These are phyloP conservation scores for Candida hispaniensis DNA, from an alignment of 805 yeast species.

Conservation along the genomic window DNA sequence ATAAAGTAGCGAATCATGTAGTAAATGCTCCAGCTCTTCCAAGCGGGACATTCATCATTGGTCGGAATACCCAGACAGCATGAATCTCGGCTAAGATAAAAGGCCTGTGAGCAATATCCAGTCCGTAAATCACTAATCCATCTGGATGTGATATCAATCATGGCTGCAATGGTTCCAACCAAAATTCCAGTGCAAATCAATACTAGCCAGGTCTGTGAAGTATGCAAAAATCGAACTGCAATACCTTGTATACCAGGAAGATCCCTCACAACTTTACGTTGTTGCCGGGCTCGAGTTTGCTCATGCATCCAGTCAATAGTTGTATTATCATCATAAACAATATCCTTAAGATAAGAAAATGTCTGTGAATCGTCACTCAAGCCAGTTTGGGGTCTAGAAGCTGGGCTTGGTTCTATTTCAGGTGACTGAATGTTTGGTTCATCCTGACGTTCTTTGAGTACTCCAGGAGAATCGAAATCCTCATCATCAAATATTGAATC, in stretches of 20 bases:
- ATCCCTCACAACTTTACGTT: constrained; percentile 15
- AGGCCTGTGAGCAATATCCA: constrained; percentile 60
- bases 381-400: neutral
- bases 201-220: constrained; percentile 51
- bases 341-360: constrained; percentile 12
- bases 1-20: constrained; percentile 31
- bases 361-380: neutral
- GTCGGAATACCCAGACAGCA: constrained; percentile 60
- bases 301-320: constrained; percentile 32
- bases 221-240: constrained; percentile 21
- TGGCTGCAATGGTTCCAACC: constrained; percentile 73
- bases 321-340: constrained; percentile 13
- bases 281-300: constrained; percentile 24
- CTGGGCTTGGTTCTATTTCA: no score
- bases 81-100: constrained; percentile 54
- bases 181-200: constrained; percentile 58
- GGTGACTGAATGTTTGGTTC: no score
- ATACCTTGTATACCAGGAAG: constrained; percentile 21
- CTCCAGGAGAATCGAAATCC: no score
- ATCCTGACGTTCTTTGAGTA: no score
- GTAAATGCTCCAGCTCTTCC: constrained; percentile 31
- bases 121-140: constrained; percentile 65
- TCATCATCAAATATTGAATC: no score
- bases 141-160: constrained; percentile 64
- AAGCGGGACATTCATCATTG: constrained; percentile 31